These are phyloP conservation scores for Rhodomyrtus psidioides DNA, from an alignment of 441 rosid species.

Conservation along the genomic window DNA sequence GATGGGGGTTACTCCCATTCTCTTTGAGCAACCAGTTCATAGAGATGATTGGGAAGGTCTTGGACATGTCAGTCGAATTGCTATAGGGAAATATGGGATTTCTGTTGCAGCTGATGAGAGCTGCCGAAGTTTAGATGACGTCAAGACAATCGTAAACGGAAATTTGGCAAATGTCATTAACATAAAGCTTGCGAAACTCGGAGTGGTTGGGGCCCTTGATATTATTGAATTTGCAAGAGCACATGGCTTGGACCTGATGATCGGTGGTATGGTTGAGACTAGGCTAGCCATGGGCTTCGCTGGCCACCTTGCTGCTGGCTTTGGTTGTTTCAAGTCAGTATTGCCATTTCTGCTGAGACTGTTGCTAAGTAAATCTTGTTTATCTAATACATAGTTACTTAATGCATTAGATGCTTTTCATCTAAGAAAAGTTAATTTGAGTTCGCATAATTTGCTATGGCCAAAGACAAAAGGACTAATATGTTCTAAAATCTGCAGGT, in stretches of 20 bases:
- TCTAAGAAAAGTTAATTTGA: neutral
- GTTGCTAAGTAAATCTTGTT: neutral
- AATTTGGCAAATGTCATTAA: conserved; percentile 65
- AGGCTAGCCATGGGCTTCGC: conserved; percentile 92
- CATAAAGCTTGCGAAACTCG: conserved; percentile 84
- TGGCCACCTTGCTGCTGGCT: conserved; percentile 88
- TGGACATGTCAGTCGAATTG: conserved; percentile 52
- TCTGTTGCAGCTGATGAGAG: conserved; percentile 97
- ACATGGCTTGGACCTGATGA: conserved; percentile 66
- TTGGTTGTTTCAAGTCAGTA: conserved; percentile 76
- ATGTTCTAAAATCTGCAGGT: conserved; percentile 24
- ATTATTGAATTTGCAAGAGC: conserved; percentile 55
- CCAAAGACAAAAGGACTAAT: neutral
- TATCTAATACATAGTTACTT: neutral
- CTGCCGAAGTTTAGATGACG: conserved; percentile 59
- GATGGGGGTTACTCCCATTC: conserved; percentile 80
- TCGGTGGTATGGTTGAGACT: conserved; percentile 94
- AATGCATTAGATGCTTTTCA: neutral
- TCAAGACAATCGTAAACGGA: conserved; percentile 51
- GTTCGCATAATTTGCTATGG: neutral
- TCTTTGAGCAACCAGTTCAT: conserved; percentile 84
- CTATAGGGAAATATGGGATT: conserved; percentile 50
- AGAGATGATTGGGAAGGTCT: conserved; percentile 97
- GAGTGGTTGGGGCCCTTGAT: conserved; percentile 71
- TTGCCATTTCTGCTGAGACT: neutral